Conservation (phyloP, 2,329 filamentous ascomycete genomes). For the Fusarium anthophilum region DNA sequence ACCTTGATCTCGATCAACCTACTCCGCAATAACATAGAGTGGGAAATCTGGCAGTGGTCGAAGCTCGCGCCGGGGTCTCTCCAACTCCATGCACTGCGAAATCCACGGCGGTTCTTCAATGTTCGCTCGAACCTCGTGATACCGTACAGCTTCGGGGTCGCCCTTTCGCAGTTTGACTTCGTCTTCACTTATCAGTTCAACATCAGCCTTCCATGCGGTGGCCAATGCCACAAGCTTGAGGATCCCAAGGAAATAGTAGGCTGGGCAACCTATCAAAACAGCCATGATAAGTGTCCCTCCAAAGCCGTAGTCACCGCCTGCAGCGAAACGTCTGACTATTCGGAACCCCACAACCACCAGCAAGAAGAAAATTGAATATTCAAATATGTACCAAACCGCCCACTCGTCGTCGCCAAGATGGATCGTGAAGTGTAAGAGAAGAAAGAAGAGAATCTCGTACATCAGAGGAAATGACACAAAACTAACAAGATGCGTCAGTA, state of each 20-base stretch:
- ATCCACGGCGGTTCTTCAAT: background rate
- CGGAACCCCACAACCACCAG: background rate
- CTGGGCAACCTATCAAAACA: background rate
- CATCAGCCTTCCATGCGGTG: background rate
- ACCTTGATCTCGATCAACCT: background rate
- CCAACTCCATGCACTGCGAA: background rate
- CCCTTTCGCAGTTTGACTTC: background rate
- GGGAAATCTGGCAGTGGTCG: background rate
- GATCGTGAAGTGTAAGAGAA: background rate
- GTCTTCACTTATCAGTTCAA: background rate
- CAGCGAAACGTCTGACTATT: background rate
- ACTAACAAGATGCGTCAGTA: background rate
- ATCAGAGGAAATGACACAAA: slow-evolving; percentile 10
- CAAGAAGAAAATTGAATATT: background rate
- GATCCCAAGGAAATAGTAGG: slow-evolving; percentile 1
- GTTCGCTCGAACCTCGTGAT: background rate
- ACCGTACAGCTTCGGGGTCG: background rate
- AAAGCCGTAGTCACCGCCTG: background rate
- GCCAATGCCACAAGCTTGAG: slow-evolving; percentile 21
- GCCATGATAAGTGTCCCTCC: background rate
- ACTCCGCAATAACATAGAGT: background rate
- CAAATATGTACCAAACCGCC: background rate
- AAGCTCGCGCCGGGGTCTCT: background rate
- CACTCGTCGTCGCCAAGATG: background rate
- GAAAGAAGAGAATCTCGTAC: slow-evolving; percentile 1